Conservation (phyloP, 2,329 filamentous ascomycete species). For the Delphinella strobiligena region DNA sequence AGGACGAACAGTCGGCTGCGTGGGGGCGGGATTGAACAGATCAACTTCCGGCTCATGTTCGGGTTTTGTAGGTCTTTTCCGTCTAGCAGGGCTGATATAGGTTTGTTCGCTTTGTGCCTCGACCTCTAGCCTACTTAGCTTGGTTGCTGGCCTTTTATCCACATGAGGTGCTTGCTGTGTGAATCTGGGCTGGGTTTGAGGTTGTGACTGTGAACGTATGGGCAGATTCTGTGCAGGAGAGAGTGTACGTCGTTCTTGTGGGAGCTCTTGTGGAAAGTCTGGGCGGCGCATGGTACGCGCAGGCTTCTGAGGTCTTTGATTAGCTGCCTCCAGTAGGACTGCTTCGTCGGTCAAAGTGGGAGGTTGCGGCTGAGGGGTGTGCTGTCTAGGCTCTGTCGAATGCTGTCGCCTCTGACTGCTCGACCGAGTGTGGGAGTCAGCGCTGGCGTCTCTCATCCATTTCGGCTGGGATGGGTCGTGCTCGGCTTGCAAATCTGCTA, state of each 20-base stretch:
- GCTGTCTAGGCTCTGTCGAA: constrained; percentile 12
- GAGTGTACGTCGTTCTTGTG: constrained; percentile 13
- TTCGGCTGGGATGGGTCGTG: constrained; percentile 75
- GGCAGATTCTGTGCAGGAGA: constrained; percentile 21
- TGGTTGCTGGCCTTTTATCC: constrained; percentile 33
- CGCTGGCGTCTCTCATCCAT: constrained; percentile 73
- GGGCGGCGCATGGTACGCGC: constrained; percentile 11
- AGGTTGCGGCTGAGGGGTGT: background rate
- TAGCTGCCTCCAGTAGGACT: constrained; percentile 62
- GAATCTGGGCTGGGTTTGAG: constrained; percentile 28
- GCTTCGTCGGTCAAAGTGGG: constrained; percentile 44
- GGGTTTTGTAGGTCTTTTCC: constrained; percentile 47
- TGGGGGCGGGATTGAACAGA: constrained; percentile 20
- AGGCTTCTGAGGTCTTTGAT: constrained; percentile 39
- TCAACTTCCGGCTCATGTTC: constrained; percentile 21
- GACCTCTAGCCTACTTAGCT: constrained; percentile 58
- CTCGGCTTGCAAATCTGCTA: constrained; percentile 70
- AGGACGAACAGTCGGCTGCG: background rate
- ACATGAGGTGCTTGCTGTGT: constrained; percentile 21
- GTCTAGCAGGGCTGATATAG: constrained; percentile 76
- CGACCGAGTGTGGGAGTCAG: constrained; percentile 14
- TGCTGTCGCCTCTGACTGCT: constrained; percentile 19
- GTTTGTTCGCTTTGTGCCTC: constrained; percentile 74
- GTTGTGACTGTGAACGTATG: constrained; percentile 25
- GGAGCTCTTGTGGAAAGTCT: constrained; percentile 12